A percentile compares a stretch with the other conserved stretches of the same genome.
Conservation (phyloP, 257 asterid genomes). For the Gentiana dahurica region DNA sequence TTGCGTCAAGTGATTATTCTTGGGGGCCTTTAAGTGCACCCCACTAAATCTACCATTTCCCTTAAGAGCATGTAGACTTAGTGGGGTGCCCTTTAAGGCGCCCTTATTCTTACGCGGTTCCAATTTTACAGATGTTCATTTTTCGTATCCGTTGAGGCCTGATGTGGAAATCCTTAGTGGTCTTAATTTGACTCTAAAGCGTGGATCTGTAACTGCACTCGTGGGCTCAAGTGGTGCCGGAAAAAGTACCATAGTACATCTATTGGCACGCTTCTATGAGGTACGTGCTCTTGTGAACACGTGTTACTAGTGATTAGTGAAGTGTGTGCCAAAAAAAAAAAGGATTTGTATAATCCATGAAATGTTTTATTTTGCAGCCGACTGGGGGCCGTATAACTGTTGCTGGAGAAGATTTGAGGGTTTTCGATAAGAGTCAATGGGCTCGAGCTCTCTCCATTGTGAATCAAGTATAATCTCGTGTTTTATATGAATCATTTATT, state of each 20-base stretch:
- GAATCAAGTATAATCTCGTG: conserved; percentile 49
- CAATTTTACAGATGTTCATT: conserved; percentile 55
- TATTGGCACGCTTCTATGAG: conserved; percentile 94
- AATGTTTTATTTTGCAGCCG: conserved; percentile 47
- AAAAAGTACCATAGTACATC: conserved; percentile 92
- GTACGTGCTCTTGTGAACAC: conserved; percentile 18
- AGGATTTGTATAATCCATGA: neutral
- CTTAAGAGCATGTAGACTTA: too few relatives aligned
- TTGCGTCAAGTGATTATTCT: neutral
- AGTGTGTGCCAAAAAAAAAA: neutral
- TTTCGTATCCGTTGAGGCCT: conserved; percentile 92
- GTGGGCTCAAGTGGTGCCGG: conserved; percentile 99
- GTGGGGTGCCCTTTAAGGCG: neutral
- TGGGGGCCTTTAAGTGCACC: neutral
- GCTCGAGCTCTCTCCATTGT: conserved; percentile 84
- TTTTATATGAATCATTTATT: too few relatives aligned
- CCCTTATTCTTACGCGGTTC: neutral
- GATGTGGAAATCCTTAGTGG: conserved; percentile 78
- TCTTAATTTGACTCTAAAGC: conserved; percentile 58
- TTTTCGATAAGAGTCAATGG: conserved; percentile 94
- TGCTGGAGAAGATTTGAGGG: conserved; percentile 91
- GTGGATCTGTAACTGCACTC: conserved; percentile 90
- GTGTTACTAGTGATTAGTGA: neutral
- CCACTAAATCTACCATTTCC: too few relatives aligned
- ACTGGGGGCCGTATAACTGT: conserved; percentile 83